Evolutionary conservation across 371 early-diverging fungal genomes (phyloP).

Genomic region (Rhizopus arrhizus): DNA sequence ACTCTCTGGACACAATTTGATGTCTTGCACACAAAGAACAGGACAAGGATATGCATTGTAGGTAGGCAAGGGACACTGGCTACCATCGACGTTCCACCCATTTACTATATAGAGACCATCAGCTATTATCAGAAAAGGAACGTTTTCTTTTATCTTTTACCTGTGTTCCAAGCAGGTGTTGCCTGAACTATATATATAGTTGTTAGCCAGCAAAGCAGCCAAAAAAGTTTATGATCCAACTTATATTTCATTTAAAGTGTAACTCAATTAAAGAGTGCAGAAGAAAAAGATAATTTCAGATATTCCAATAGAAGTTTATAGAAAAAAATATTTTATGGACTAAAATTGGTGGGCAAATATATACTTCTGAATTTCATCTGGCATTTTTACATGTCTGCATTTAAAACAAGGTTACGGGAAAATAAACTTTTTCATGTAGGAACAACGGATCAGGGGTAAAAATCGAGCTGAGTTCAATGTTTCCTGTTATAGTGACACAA

Average conservation of each 20-base stretch:
- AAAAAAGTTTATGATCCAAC: background rate
- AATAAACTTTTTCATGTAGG: background rate
- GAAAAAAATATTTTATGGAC: background rate
- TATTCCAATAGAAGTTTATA: no score
- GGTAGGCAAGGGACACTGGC: constrained; percentile 47
- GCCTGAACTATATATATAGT: background rate
- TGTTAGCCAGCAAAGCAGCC: background rate
- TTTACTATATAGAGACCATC: constrained; percentile 41
- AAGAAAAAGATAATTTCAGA: background rate
- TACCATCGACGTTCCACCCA: constrained; percentile 46
- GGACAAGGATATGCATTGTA: constrained; percentile 50
- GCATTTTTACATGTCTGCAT: background rate
- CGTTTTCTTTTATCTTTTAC: background rate
- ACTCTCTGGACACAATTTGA: constrained; percentile 36
- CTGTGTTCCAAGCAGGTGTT: constrained; percentile 14
- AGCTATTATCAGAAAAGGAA: no score
- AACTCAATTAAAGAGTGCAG: background rate
- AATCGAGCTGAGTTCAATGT: background rate
- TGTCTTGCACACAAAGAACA: constrained; percentile 51
- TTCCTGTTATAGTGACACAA: background rate
- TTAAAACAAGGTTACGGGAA: background rate
- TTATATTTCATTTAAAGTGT: constrained; percentile 1
- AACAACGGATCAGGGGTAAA: constrained; percentile 2
- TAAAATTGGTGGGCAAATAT: background rate
- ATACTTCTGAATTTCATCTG: background rate